These are phyloP conservation scores for Ogataea angusta DNA, from an alignment of 805 yeast species.

Conservation along the genomic window DNA sequence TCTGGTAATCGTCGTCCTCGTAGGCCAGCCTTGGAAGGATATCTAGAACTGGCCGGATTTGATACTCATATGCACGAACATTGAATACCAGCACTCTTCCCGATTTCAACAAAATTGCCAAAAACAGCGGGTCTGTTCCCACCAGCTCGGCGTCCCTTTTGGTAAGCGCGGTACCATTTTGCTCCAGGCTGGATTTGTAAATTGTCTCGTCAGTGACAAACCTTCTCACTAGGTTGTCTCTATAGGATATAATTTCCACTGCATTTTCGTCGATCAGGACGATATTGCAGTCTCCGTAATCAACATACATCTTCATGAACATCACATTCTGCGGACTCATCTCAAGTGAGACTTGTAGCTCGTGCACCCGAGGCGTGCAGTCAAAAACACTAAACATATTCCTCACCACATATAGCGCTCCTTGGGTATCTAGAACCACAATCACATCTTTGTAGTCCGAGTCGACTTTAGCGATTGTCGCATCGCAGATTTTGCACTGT, in stretches of 20 bases:
- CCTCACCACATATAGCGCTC: constrained; percentile 24
- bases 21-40: constrained; percentile 23
- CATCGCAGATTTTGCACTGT: constrained; percentile 12
- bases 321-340: constrained; percentile 10
- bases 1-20: constrained; percentile 21
- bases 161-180: constrained; percentile 15
- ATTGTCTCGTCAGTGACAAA: constrained; percentile 15
- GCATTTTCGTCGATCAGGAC: constrained; percentile 19
- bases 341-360: constrained; percentile 8
- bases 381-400: constrained; percentile 19
- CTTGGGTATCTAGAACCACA: constrained; percentile 22
- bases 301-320: constrained; percentile 24
- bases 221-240: constrained; percentile 5
- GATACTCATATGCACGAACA: constrained; percentile 32
- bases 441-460: constrained; percentile 30
- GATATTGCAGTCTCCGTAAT: constrained; percentile 31
- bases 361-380: constrained; percentile 4
- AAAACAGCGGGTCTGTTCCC: constrained; percentile 30
- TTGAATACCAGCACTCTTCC: constrained; percentile 43
- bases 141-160: constrained; percentile 20
- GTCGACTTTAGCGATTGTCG: constrained; percentile 23
- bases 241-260: constrained; percentile 24
- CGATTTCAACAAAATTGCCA: constrained; percentile 36
- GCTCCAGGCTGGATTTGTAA: constrained; percentile 25
- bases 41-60: constrained; percentile 16